Conservation (phyloP, 306 rosid genomes). For the Castanospermum australe region DNA sequence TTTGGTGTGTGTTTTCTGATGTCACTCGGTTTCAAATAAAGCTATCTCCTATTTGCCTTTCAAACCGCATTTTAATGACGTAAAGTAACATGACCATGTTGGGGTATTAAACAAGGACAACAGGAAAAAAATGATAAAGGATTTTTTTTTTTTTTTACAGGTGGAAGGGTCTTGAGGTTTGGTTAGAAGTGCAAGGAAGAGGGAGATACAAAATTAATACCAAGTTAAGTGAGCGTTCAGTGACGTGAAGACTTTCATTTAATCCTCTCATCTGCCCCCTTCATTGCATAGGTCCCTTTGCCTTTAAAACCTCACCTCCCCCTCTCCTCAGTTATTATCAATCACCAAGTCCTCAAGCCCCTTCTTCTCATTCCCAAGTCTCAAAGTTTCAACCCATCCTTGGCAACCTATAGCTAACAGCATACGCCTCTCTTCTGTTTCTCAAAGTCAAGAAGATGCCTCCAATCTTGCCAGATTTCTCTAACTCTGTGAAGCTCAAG, state of each 20-base stretch:
- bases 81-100: neutral
- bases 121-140: neutral
- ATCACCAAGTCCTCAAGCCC: neutral
- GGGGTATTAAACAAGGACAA: neutral
- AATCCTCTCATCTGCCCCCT: slow-evolving; percentile 72
- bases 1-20: neutral
- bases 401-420: too few species aligned
- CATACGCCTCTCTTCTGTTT: neutral
- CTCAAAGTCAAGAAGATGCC: slow-evolving; percentile 37
- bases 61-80: neutral
- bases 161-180: neutral
- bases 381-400: neutral
- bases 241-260: slow-evolving; percentile 59
- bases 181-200: slow-evolving; percentile 22
- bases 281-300: slow-evolving; percentile 46
- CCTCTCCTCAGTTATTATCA: slow-evolving; percentile 24
- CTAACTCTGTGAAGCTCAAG: slow-evolving; percentile 71
- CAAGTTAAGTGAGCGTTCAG: slow-evolving; percentile 76
- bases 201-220: slow-evolving; percentile 44
- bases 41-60: neutral
- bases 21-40: neutral
- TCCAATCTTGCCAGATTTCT: slow-evolving; percentile 60
- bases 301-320: slow-evolving; percentile 53
- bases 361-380: neutral
- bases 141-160: too few species aligned